phyloP scores from a whole-genome alignment of 768 basidiomycete species.

The Trametes maxima region DNA sequence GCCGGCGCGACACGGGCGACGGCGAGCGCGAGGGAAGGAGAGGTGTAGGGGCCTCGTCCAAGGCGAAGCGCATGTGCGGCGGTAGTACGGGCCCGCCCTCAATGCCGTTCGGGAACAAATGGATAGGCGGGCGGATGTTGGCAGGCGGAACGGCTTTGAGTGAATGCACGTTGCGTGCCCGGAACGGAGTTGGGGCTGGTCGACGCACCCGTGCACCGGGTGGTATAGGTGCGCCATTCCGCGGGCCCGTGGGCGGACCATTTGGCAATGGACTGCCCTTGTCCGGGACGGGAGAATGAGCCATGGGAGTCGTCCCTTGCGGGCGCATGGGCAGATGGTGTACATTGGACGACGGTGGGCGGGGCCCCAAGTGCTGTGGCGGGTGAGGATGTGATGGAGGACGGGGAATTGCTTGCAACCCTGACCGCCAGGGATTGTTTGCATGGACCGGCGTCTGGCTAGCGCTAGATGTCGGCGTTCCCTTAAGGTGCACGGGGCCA shows the following conservation, averaged over 20 bases:
- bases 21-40: constrained; percentile 39
- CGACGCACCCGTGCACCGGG: constrained; percentile 32
- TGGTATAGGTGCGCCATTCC: background rate
- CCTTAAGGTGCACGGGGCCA: constrained; percentile 15
- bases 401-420: constrained; percentile 10
- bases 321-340: constrained; percentile 21
- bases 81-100: constrained; percentile 17
- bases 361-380: background rate
- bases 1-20: constrained; percentile 45
- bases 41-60: constrained; percentile 12
- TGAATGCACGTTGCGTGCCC: constrained; percentile 24
- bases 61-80: constrained; percentile 9
- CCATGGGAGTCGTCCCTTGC: constrained; percentile 16
- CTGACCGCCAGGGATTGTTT: constrained; percentile 23
- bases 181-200: constrained; percentile 20
- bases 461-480: constrained; percentile 21
- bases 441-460: constrained; percentile 23
- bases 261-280: constrained; percentile 10
- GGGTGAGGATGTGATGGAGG: background rate
- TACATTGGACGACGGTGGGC: constrained; percentile 10
- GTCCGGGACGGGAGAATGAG: constrained; percentile 18
- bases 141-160: constrained; percentile 20
- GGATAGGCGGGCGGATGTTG: constrained; percentile 26
- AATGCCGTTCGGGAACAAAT: constrained; percentile 30
- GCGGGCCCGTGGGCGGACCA: background rate